Base-by-base conservation (phyloP, 495 filamentous ascomycete species). In the Penicillium bialowiezense region DNA sequence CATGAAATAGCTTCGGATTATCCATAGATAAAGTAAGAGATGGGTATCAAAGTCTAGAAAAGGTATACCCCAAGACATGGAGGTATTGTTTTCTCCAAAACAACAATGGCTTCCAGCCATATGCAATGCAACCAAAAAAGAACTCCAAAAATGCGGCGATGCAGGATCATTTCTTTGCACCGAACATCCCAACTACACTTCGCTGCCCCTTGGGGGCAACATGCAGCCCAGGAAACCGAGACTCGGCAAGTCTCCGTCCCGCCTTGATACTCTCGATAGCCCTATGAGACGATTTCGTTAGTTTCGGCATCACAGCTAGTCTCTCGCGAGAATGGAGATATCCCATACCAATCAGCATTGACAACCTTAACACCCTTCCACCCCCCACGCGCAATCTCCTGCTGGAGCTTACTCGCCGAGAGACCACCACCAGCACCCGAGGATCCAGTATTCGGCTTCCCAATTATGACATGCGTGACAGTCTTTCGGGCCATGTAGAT, bases 401-500 rank as follows among this genome's bases (percentile, higher is more conserved):
- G 87, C 62, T 97, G 85, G 15, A 95, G 65, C 69, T 97, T 97
- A 31, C 77, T 73, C 8, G 79, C 89, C 2, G 90, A 80, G 8
- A 98, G 71, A 0, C 90, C 91, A 23, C 91, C 91, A 0, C 90
- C 91, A 7, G 76, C 77, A 10, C 86, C 84, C 15, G 52, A 56
- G 14, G 62, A 37, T 8, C 64, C 70, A 28, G 59, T 46, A 56
- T 71, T 75, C n/a, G 82, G 79, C 39, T 63, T 75, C 2, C 87
- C 90, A 13, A 97, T 56, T 43, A 98, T 86, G 49, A 97, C 85
- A 67, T 98, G 93, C 8, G 91, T 95, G 31, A 96, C 88, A 29
- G 76, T 75, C 17, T 82, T 78, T 8, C 89, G 79, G 5, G 81
- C 82, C 14, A 96, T 78, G 44, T 78, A 72, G 12, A 88, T 74